Percentiles rank a stretch among this genome's conserved stretches.
Evolutionary conservation across 371 early-diverging fungal genomes (phyloP).

Genomic region (Mortierella polycephala): DNA sequence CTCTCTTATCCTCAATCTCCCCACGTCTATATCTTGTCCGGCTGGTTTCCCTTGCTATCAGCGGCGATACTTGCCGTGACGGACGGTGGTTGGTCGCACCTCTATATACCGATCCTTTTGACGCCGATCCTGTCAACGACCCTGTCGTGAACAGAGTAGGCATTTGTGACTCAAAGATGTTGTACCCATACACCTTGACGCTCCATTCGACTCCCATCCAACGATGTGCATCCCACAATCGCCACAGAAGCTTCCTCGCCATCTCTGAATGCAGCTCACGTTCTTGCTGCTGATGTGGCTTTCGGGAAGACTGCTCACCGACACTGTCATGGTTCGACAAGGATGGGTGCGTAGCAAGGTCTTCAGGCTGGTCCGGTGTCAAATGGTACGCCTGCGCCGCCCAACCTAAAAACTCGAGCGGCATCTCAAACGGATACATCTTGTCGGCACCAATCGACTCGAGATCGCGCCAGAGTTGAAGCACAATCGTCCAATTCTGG

Average conservation of each 20-base stretch:
- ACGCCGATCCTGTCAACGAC: slow-evolving; percentile 2
- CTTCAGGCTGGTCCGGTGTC: slow-evolving; percentile 7
- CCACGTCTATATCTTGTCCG: neutral
- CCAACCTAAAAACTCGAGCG: slow-evolving; percentile 39
- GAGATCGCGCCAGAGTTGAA: slow-evolving; percentile 44
- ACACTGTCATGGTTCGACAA: neutral
- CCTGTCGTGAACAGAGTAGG: neutral
- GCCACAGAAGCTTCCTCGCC: slow-evolving; percentile 25
- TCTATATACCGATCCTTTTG: neutral
- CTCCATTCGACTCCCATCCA: slow-evolving; percentile 37
- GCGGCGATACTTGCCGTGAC: slow-evolving; percentile 5
- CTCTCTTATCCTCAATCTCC: neutral
- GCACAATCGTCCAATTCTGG: slow-evolving; percentile 42
- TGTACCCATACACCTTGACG: slow-evolving; percentile 35
- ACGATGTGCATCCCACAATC: slow-evolving; percentile 28
- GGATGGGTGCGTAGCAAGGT: neutral
- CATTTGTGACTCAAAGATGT: slow-evolving; percentile 27
- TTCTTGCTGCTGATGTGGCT: neutral
- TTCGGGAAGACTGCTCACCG: neutral
- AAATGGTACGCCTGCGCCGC: slow-evolving; percentile 37
- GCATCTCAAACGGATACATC: slow-evolving; percentile 38
- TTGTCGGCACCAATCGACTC: slow-evolving; percentile 33
- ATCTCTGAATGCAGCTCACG: slow-evolving; percentile 16
- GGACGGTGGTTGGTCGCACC: neutral
- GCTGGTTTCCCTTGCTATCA: slow-evolving; percentile 1